Conservation (phyloP, 768 basidiomycete genomes). For the Pulveroboletus frians region DNA sequence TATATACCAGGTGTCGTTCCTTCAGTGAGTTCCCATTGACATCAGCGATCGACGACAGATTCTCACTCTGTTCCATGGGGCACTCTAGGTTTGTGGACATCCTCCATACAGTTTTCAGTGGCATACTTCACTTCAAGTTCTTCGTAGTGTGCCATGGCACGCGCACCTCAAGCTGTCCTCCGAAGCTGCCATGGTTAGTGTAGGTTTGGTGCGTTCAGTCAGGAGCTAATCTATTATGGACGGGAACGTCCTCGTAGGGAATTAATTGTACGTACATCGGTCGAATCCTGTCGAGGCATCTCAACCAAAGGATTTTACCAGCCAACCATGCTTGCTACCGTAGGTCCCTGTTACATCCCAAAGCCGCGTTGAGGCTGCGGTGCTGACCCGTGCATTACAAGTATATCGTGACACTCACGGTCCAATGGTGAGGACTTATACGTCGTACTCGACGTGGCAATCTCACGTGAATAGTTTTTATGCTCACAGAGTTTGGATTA, state of each 20-base stretch:
- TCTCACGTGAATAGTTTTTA: constrained; percentile 5
- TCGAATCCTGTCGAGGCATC: neutral
- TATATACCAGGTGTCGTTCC: neutral
- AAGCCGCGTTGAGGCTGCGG: too few relatives aligned
- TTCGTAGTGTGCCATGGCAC: constrained; percentile 1
- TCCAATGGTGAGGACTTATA: constrained; percentile 8
- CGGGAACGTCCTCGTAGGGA: neutral
- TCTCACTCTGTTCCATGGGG: neutral
- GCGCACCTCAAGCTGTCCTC: neutral
- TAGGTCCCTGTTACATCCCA: neutral
- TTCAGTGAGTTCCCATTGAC: neutral
- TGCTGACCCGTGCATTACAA: neutral
- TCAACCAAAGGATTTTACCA: neutral
- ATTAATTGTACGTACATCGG: neutral
- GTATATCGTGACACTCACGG: constrained; percentile 1
- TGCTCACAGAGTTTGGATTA: constrained; percentile 13
- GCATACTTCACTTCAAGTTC: neutral
- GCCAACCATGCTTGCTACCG: neutral
- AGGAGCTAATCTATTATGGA: neutral
- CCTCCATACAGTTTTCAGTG: neutral
- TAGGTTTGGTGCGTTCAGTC: neutral
- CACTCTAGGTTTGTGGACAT: neutral
- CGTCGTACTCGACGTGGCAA: neutral
- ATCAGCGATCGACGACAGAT: neutral
- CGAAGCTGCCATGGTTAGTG: constrained; percentile 1